phyloP scores from a whole-genome alignment of 768 basidiomycete species.

The Auricularia cornea region DNA sequence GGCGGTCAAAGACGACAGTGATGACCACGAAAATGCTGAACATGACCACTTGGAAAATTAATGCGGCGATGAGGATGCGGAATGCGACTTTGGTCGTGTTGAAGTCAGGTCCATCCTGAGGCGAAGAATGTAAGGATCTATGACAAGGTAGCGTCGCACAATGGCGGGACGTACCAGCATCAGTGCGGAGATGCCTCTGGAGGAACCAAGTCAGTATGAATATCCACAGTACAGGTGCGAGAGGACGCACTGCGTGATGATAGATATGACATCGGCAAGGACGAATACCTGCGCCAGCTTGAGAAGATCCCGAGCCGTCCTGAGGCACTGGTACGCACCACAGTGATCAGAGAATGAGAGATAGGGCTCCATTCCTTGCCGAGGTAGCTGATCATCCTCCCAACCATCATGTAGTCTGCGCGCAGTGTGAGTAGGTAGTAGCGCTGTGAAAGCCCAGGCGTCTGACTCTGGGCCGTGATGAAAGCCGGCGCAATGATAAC shows the following conservation, averaged over 20 bases:
- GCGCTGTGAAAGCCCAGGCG: background rate
- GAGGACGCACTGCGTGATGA: conserved; percentile 5
- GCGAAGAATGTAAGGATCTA: background rate
- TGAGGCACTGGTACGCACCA: background rate
- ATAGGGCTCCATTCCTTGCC: conserved; percentile 5
- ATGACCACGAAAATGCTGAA: conserved; percentile 5
- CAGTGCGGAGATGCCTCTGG: too few relatives aligned
- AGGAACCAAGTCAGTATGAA: background rate
- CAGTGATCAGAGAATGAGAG: conserved; percentile 7
- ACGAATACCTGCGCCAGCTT: conserved; percentile 3
- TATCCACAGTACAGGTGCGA: background rate
- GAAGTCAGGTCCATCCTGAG: background rate
- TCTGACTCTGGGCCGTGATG: conserved; percentile 9
- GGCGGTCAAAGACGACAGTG: conserved; percentile 2
- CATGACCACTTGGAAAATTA: conserved; percentile 7
- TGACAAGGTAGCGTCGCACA: background rate
- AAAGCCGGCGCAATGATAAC: conserved; percentile 10
- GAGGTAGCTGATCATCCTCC: conserved; percentile 9
- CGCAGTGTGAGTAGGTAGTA: background rate
- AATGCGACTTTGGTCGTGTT: background rate
- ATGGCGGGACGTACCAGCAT: too few relatives aligned
- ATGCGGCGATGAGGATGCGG: conserved; percentile 7
- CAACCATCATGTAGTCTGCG: conserved; percentile 11
- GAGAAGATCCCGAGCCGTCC: too few relatives aligned
- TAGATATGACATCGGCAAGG: conserved; percentile 8